Evolutionary conservation across 2,329 filamentous ascomycete species (phyloP).

Genomic region (Colletotrichum sidae): DNA sequence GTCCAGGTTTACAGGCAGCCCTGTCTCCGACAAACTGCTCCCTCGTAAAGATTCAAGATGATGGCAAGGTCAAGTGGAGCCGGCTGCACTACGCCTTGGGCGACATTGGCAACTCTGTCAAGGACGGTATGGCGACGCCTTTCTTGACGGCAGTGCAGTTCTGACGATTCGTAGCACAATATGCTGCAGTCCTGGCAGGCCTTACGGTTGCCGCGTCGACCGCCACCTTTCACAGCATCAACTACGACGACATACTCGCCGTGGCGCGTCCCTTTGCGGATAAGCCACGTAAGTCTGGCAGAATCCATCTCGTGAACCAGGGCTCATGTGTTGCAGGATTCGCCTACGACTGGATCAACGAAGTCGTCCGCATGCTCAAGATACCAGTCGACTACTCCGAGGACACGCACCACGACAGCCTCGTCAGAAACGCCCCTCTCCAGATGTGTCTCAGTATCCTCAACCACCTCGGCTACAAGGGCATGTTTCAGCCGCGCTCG

Average conservation of each 20-base stretch:
- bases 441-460: slow-evolving; percentile 84
- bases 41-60: slow-evolving; percentile 67
- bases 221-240: slow-evolving; percentile 57
- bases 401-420: slow-evolving; percentile 76
- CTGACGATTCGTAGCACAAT: slow-evolving; percentile 55
- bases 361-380: slow-evolving; percentile 76
- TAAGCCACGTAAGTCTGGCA: slow-evolving; percentile 47
- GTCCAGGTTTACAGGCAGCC: slow-evolving; percentile 66
- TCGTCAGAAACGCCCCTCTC: slow-evolving; percentile 79
- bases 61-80: slow-evolving; percentile 70
- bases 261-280: slow-evolving; percentile 66
- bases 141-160: slow-evolving; percentile 34
- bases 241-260: slow-evolving; percentile 79
- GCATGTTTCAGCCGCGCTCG: slow-evolving; percentile 69
- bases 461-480: slow-evolving; percentile 79
- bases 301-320: background rate
- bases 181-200: slow-evolving; percentile 70
- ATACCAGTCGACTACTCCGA: slow-evolving; percentile 85
- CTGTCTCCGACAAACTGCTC: slow-evolving; percentile 72
- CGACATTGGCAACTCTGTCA: slow-evolving; percentile 60
- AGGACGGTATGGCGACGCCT: slow-evolving; percentile 55
- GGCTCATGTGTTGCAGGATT: slow-evolving; percentile 58
- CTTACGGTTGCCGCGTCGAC: slow-evolving; percentile 66
- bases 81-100: slow-evolving; percentile 61
- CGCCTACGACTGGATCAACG: slow-evolving; percentile 71